Conservation (phyloP, 768 basidiomycete species). For the Floccularia luteovirens region DNA sequence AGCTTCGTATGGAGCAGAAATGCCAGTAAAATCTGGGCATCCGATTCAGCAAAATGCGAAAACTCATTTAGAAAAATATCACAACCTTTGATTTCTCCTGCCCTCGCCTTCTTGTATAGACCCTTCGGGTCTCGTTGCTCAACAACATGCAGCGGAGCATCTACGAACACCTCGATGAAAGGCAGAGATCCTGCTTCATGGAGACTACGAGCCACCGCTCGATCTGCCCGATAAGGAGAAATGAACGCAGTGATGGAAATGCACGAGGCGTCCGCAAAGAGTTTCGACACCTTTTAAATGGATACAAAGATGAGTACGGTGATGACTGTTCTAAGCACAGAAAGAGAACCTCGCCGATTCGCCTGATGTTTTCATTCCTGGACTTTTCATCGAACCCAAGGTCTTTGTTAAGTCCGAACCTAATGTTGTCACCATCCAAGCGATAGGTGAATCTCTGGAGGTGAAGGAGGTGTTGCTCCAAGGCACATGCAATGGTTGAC, state of each 20-base stretch:
- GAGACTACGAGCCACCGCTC: slow-evolving; percentile 72
- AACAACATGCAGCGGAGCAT: slow-evolving; percentile 82
- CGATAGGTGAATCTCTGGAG: slow-evolving; percentile 82
- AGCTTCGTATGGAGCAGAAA: slow-evolving; percentile 94
- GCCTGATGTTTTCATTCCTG: slow-evolving; percentile 90
- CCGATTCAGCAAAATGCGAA: background rate
- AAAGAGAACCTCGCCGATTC: slow-evolving; percentile 81
- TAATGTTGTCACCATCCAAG: slow-evolving; percentile 92
- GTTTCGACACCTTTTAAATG: slow-evolving; percentile 73
- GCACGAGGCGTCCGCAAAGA: slow-evolving; percentile 85
- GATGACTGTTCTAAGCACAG: background rate
- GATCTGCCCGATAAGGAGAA: slow-evolving; percentile 91
- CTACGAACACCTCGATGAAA: slow-evolving; percentile 93
- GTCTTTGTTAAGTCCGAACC: slow-evolving; percentile 95
- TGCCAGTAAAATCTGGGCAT: slow-evolving; percentile 89
- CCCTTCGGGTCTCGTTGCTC: slow-evolving; percentile 97
- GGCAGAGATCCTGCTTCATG: slow-evolving; percentile 68
- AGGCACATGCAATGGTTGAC: slow-evolving; percentile 95
- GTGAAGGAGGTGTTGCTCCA: slow-evolving; percentile 93
- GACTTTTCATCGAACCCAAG: slow-evolving; percentile 91
- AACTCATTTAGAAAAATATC: slow-evolving; percentile 6
- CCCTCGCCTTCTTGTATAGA: slow-evolving; percentile 92
- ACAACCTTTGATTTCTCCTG: slow-evolving; percentile 93
- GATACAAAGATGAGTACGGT: background rate
- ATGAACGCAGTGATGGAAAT: slow-evolving; percentile 95